Evolutionary conservation across 2,329 filamentous ascomycete species (phyloP), one percentile per base, ranked within the genome.

Genomic region (Diaporthe sp.): DNA sequence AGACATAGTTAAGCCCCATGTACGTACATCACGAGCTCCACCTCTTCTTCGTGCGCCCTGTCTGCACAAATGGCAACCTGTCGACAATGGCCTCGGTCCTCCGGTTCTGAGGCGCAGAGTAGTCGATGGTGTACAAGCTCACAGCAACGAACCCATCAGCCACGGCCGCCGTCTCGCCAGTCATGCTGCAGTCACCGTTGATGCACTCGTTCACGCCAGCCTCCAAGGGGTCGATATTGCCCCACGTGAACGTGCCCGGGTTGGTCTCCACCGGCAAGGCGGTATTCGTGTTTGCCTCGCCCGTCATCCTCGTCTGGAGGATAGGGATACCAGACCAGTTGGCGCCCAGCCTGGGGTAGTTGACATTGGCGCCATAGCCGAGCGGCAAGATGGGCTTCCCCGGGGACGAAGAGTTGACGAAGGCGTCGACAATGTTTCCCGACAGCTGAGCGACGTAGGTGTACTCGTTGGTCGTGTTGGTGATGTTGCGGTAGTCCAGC

Each of bases 311-410:
- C 0, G 87, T 87, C 75, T 87, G 86, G 12, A 88, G 81, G 74
- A 87, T 86, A 1, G 85, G 82, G 0, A 88, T 86, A 12, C 84
- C 80, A 7, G 82, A 82, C 61, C 82, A 80, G 67, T 87, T 83
- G 17, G 82, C 84, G 0, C 83, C 85, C 44, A 90, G 82, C 3
- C 81, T 80, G 1, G 88, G 88, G 37, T 87, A 86, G 77, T 90
- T 90, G 78, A 90, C 86, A 37, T 82, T 87, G 51, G 88, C 80
- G n/a, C 88, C 87, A 76, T 90, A 90, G 2, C 88, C 88, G 1
- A 86, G 80, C 0, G 88, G 88, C 1, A 90, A 80, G 7, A 86
- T 77, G 7, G 82, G 82, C 0, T 78, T 79, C 3, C 80, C 81
- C 17, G 79, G 77, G 6, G 79, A 77, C 0, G 84, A 83, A 34